phyloP scores from a whole-genome alignment of 257 asterid genomes.

The Nicotiana tomentosiformis region DNA sequence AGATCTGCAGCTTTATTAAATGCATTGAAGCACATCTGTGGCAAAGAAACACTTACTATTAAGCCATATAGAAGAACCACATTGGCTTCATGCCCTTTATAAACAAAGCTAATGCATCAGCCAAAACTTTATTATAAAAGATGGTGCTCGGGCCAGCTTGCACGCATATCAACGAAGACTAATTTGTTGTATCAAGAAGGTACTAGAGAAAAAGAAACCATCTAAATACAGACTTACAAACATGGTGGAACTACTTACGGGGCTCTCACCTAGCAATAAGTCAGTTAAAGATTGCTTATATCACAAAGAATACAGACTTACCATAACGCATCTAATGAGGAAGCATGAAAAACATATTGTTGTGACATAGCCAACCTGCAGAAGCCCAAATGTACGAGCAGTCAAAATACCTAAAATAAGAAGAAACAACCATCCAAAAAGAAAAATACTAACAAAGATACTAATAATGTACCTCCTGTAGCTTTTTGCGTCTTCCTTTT shows the following conservation, averaged over 20 bases:
- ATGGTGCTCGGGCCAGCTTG: no score
- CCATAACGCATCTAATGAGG: slow-evolving; percentile 87
- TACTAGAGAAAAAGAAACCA: background rate
- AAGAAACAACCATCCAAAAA: background rate
- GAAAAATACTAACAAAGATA: background rate
- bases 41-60: background rate
- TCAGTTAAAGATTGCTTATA: background rate
- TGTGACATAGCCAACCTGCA: slow-evolving; percentile 98
- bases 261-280: background rate
- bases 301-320: slow-evolving; percentile 31
- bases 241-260: background rate
- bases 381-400: slow-evolving; percentile 12
- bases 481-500: slow-evolving; percentile 91
- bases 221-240: background rate
- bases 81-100: background rate
- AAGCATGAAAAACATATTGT: slow-evolving; percentile 89
- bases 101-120: background rate
- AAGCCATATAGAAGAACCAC: background rate
- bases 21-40: slow-evolving; percentile 84
- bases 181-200: background rate
- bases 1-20: slow-evolving; percentile 85
- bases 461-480: slow-evolving; percentile 69
- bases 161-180: background rate
- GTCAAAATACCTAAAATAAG: slow-evolving; percentile 3
- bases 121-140: background rate